These are phyloP conservation scores for Letharia columbiana DNA, from an alignment of 495 filamentous ascomycete genomes.

Conservation along the genomic window DNA sequence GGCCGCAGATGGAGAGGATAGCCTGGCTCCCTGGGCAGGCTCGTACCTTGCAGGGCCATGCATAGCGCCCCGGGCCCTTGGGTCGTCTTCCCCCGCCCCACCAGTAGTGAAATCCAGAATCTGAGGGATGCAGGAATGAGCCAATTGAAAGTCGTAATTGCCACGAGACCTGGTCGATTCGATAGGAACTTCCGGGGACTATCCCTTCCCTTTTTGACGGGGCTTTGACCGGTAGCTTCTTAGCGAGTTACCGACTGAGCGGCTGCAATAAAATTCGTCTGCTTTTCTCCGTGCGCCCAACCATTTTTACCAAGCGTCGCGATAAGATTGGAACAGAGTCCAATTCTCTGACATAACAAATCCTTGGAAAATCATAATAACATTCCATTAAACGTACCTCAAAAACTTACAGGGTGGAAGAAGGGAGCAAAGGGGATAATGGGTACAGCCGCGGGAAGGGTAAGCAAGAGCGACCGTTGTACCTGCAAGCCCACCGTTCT, in stretches of 20 bases:
- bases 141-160: not conserved
- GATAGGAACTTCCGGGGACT: not conserved
- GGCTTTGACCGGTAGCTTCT: not conserved
- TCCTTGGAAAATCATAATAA: not conserved
- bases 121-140: not conserved
- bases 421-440: not conserved
- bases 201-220: not conserved
- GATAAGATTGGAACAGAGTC: not conserved
- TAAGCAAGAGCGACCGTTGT: not conserved
- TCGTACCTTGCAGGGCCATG: constrained; percentile 7
- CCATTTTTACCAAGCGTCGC: not conserved
- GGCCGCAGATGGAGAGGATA: not conserved
- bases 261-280: not conserved
- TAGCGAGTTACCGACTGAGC: not conserved
- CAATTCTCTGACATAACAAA: not conserved
- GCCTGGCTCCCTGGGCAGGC: not conserved
- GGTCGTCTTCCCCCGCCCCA: not conserved
- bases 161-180: not conserved
- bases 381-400: no score
- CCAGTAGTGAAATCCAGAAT: no score
- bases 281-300: not conserved
- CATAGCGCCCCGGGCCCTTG: not conserved
- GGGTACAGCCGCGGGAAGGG: not conserved
- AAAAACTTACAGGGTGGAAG: not conserved
- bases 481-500: constrained; percentile 1